Evolutionary conservation across 495 filamentous ascomycete species (phyloP), one percentile per base, ranked within the genome.

Genomic region (Hypomontagnella submonticulosa): DNA sequence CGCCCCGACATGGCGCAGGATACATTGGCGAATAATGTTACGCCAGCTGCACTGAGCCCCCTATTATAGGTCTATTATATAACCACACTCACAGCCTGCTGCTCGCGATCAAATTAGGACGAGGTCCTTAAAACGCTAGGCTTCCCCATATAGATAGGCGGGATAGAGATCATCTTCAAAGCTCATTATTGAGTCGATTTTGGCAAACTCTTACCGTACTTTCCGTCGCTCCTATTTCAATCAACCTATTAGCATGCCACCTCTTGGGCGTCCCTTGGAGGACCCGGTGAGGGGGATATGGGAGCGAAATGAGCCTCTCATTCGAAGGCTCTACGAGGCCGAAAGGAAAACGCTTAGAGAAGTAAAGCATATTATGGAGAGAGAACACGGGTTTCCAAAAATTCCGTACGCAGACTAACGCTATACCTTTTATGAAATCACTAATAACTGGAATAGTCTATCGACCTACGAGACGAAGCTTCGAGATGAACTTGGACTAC

Each of bases 391-490:
- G 2, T 69, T 69, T 30, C 66, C 62, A 18, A 15, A 54, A 3
- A 42, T 42, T 4, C 55, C 62, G 62, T 65, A 42, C 11, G 54
- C 41, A 23, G 4, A 36, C 36, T 10, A 16, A 2, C 18, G 15
- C 16, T 6, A 13, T n/a, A n/a, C n/a, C n/a, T 18, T 54, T 13
- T 2, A 32, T 18, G 4, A 13, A 9, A 0, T 12, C 18, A 2
- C 23, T 27, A 27, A 27, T 27, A 27, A 2, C 23, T 6, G 6
- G 23, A 36, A 49, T 19, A 71, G 69, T 3, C 54, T 61, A 10
- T 63, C 54, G 11, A 69, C 50, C n/a, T 72, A 69, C 15, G 61
- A 72, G 38, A 61, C 50, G 6, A 72, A 63, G 20, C 62, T 72
- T 20, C 53, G 66, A 10, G 58, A 69, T 23, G 52, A 27, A 15